Conservation (phyloP, 2,329 filamentous ascomycete species). For the Spiromastix sp. region DNA sequence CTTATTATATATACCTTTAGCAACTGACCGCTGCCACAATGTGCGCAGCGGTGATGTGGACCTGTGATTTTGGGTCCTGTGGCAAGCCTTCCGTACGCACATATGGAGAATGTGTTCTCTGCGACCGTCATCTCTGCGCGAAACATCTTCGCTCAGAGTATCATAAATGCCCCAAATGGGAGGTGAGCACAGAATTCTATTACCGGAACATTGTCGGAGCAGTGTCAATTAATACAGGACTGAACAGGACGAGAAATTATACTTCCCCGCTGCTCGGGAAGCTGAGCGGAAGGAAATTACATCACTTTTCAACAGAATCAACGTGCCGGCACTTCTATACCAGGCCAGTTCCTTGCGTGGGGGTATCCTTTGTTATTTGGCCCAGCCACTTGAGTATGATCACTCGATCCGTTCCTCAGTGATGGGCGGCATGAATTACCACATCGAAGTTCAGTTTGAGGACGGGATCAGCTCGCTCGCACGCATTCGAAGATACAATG, state of each 20-base stretch:
- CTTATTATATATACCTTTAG: no score
- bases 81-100: conserved; percentile 24
- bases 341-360: conserved; percentile 26
- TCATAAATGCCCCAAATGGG: conserved; percentile 25
- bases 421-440: conserved; percentile 39
- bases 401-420: conserved; percentile 23
- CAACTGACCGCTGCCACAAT: no score
- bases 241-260: conserved; percentile 25
- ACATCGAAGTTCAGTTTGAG: conserved; percentile 33
- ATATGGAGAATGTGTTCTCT: conserved; percentile 30
- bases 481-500: conserved; percentile 32
- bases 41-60: conserved; percentile 26
- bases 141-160: conserved; percentile 22
- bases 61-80: conserved; percentile 24
- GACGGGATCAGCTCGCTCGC: conserved; percentile 36
- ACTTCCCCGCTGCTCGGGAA: conserved; percentile 22
- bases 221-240: background rate
- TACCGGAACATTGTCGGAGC: no score
- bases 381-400: conserved; percentile 28
- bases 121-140: conserved; percentile 29
- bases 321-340: conserved; percentile 26
- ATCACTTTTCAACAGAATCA: conserved; percentile 25
- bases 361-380: conserved; percentile 27
- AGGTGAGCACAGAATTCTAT: background rate
- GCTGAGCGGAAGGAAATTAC: conserved; percentile 28